Conservation (phyloP, 2,329 filamentous ascomycete genomes). For the Cryphonectria radicalis region DNA sequence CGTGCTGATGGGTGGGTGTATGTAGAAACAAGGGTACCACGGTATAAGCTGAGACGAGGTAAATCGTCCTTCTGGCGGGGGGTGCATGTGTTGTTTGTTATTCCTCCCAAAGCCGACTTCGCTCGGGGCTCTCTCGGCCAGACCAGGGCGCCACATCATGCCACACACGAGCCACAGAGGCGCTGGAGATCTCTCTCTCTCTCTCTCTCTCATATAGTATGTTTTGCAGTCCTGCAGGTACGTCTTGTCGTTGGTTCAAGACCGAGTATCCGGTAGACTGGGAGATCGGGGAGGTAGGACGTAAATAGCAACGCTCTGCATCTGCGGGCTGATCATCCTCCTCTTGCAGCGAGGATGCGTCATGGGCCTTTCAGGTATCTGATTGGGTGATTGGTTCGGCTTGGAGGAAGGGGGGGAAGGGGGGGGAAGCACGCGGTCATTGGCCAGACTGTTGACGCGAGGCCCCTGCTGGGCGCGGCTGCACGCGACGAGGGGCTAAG, state of each 20-base stretch:
- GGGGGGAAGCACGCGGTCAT: not conserved
- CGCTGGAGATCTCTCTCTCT: not conserved
- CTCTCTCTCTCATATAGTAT: not conserved
- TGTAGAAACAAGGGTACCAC: not conserved
- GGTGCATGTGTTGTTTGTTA: not conserved
- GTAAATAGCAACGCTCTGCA: constrained; percentile 24
- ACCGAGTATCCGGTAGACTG: constrained; percentile 17
- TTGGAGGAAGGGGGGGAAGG: too few relatives aligned
- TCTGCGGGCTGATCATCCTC: constrained; percentile 1
- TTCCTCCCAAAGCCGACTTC: not conserved
- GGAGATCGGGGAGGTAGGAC: constrained; percentile 16
- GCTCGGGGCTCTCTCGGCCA: not conserved
- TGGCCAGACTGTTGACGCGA: constrained; percentile 17
- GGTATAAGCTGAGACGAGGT: constrained; percentile 1
- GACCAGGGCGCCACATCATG: not conserved
- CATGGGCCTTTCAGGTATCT: not conserved
- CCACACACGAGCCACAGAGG: not conserved
- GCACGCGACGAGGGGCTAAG: constrained; percentile 1
- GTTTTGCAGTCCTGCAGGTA: not conserved
- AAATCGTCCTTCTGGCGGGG: not conserved
- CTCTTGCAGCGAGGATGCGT: constrained; percentile 1
- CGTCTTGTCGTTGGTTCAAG: not conserved
- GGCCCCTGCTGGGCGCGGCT: constrained; percentile 23
- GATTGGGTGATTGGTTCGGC: constrained; percentile 9
- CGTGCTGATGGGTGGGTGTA: not conserved